phyloP scores from a whole-genome alignment of 805 yeast species.

The Lachancea cidri region DNA sequence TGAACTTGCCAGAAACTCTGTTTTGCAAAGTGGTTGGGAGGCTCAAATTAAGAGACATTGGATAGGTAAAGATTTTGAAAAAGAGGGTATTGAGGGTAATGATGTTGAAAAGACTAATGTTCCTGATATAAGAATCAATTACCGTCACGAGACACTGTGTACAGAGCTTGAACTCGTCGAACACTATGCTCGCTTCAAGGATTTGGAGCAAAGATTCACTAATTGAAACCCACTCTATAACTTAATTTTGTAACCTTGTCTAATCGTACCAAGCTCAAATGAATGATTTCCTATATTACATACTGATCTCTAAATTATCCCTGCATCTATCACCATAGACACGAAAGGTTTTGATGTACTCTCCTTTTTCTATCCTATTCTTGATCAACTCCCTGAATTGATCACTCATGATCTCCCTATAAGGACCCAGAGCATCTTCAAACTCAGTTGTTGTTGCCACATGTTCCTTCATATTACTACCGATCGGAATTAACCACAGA shows the following conservation, averaged over 20 bases:
- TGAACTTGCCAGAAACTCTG: conserved; percentile 91
- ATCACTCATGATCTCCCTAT: conserved; percentile 22
- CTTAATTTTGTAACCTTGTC: too few relatives aligned
- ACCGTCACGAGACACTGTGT: conserved; percentile 73
- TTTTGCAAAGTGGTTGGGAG: conserved; percentile 92
- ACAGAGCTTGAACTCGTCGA: conserved; percentile 67
- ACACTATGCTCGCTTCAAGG: conserved; percentile 41
- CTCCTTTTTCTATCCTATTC: conserved; percentile 26
- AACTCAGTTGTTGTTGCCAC: conserved; percentile 7
- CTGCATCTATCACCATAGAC: conserved; percentile 7
- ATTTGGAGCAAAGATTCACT: not conserved
- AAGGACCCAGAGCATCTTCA: conserved; percentile 24
- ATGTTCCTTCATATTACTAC: conserved; percentile 10
- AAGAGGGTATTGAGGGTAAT: conserved; percentile 70
- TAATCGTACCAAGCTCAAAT: not conserved
- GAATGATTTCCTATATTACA: not conserved
- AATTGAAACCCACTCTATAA: too few relatives aligned
- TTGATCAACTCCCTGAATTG: conserved; percentile 18
- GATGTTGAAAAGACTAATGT: conserved; percentile 93
- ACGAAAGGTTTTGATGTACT: conserved; percentile 17
- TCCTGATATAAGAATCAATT: conserved; percentile 80
- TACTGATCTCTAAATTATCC: not conserved
- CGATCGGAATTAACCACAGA: conserved; percentile 31
- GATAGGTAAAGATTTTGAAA: conserved; percentile 66
- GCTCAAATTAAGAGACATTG: conserved; percentile 80